Base-by-base conservation (phyloP, 2,329 filamentous ascomycete species). In the Blumeria hordei region DNA sequence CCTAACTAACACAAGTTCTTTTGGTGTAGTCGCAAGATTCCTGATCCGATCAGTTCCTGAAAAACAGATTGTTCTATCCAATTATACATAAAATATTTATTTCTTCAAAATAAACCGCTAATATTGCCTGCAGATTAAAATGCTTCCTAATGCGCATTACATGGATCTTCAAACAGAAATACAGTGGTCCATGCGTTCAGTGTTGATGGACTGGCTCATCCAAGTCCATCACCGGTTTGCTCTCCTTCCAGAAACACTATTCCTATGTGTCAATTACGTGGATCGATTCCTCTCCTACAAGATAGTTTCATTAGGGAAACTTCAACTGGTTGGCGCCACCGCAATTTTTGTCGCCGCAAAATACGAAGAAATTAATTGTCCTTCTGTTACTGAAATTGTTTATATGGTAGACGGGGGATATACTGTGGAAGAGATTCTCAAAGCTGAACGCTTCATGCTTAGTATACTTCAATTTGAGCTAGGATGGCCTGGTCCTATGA, bases 401-500 rank as follows among this genome's bases (percentile, higher is more conserved):
- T 96, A 90, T 72, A 96, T 98, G 90, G 92, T 98, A 43, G 92
- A 98, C 66, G 78, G 81, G 45, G 88, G 87, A 55, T 98, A 95
- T 69, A 84, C 77, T 3, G 75, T 78, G 14, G 88, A 95, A 56
- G 92, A 96, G 70, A 90, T 98, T 56, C 76, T 96, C 60, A 95
- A 96, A 71, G 92, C 92, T 0, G 92, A 98, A 70, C 82, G 88
- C 11, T 96, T 94, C 72, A 98, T 98, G 88, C 77, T 98, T 54
- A 93, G 80, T 68, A 94, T 95, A 83, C 78, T 98, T 55, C 78
- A 87, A 63, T 98, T 94, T 65, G 88, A 95, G 69, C 78, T 98
- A 55, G 92, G 92, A 54, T 96, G 87, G 83, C 92, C 92, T n/a
- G 92, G 92, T 45, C 92, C 92, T 1, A 95, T 98, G 90, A 95